Percentiles rank a stretch among this genome's conserved stretches.
Conservation (phyloP, 1,284 basidiomycete genomes). For the Waitea zeae region DNA sequence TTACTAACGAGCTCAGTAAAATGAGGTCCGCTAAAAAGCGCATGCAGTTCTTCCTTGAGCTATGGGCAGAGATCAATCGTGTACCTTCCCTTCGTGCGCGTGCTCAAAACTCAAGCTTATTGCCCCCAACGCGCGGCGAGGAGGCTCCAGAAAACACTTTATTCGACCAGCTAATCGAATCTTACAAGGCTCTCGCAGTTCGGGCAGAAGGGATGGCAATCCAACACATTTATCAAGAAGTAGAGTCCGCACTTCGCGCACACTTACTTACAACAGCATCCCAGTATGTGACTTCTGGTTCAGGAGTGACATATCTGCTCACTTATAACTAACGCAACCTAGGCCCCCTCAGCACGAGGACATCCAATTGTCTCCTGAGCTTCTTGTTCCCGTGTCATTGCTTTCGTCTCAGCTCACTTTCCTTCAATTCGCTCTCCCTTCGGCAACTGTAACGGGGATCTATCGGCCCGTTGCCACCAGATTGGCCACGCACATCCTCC, state of each 20-base stretch:
- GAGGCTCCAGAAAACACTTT: conserved; percentile 41
- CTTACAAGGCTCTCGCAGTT: conserved; percentile 40
- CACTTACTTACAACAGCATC: conserved; percentile 37
- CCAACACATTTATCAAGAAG: conserved; percentile 63
- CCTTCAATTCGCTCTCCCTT: conserved; percentile 42
- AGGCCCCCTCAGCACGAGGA: conserved; percentile 16
- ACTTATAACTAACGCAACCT: not conserved
- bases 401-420: conserved; percentile 57
- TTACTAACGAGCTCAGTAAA: conserved; percentile 3
- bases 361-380: conserved; percentile 39
- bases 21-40: no score
- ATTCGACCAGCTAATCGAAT: conserved; percentile 55
- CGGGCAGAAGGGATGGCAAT: conserved; percentile 80
- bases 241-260: conserved; percentile 53
- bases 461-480: conserved; percentile 56
- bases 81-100: conserved; percentile 33
- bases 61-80: conserved; percentile 64
- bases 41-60: conserved; percentile 84
- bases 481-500: conserved; percentile 58
- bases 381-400: conserved; percentile 55
- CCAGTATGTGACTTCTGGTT: conserved; percentile 4
- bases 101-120: conserved; percentile 25
- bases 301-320: not conserved
- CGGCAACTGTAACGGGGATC: conserved; percentile 30
- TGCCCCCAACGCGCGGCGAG: conserved; percentile 26